A percentile compares a stretch with the other conserved stretches of the same genome.
Evolutionary conservation across 371 early-diverging fungal genomes (phyloP).

Genomic region (Mucor mucedo): DNA sequence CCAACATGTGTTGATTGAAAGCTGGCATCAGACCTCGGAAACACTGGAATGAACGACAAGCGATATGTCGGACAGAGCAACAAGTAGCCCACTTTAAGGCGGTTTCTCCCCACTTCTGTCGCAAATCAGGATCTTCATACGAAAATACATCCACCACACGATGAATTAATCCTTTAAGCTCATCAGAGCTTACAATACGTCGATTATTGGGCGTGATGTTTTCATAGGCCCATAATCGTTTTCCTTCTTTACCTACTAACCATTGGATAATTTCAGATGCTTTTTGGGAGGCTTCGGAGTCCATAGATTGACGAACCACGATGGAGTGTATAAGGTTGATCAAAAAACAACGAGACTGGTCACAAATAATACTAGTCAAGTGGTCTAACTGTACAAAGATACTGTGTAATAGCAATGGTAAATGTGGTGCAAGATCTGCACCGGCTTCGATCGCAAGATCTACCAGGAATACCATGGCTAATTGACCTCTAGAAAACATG

Average conservation of each 20-base stretch:
- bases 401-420: slow-evolving; percentile 78
- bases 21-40: slow-evolving; percentile 81
- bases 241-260: slow-evolving; percentile 74
- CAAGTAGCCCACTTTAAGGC: slow-evolving; percentile 91
- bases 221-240: slow-evolving; percentile 81
- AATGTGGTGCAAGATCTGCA: slow-evolving; percentile 66
- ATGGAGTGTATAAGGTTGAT: slow-evolving; percentile 82
- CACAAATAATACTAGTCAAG: slow-evolving; percentile 76
- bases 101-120: slow-evolving; percentile 85
- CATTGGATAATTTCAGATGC: slow-evolving; percentile 68
- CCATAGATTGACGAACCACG: slow-evolving; percentile 63
- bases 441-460: slow-evolving; percentile 83
- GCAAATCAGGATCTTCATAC: slow-evolving; percentile 68
- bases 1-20: slow-evolving; percentile 80
- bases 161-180: slow-evolving; percentile 46
- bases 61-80: slow-evolving; percentile 90
- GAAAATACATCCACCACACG: slow-evolving; percentile 61
- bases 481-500: slow-evolving; percentile 78
- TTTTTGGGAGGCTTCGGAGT: slow-evolving; percentile 59
- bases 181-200: slow-evolving; percentile 48
- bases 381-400: slow-evolving; percentile 85
- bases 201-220: slow-evolving; percentile 71
- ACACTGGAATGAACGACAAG: slow-evolving; percentile 88
- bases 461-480: slow-evolving; percentile 79
- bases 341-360: slow-evolving; percentile 80